phyloP scores from a whole-genome alignment of 345 rosid genomes.

The Theobroma cacao region DNA sequence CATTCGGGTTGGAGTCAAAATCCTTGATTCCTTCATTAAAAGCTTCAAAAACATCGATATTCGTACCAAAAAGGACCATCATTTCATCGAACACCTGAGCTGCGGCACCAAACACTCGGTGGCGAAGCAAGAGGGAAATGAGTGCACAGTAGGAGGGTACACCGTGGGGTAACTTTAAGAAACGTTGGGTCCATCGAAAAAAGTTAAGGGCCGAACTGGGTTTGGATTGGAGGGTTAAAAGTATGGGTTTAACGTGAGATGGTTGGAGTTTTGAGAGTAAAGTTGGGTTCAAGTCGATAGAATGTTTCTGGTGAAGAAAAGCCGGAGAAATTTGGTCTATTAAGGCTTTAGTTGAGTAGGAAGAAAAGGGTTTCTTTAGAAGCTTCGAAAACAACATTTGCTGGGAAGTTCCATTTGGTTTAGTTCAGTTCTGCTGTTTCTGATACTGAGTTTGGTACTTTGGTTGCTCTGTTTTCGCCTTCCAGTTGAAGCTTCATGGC shows the following conservation, averaged over 20 bases:
- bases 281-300: neutral
- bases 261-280: constrained; percentile 13
- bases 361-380: constrained; percentile 7
- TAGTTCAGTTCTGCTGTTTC: neutral
- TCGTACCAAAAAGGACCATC: constrained; percentile 15
- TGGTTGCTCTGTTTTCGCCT: neutral
- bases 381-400: constrained; percentile 12
- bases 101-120: constrained; percentile 34
- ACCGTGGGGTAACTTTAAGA: neutral
- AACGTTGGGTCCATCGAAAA: constrained; percentile 21
- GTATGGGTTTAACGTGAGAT: constrained; percentile 16
- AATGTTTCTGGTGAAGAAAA: neutral
- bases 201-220: constrained; percentile 23
- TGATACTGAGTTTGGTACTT: neutral
- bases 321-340: constrained; percentile 8
- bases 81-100: constrained; percentile 39
- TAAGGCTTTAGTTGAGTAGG: neutral
- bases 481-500: neutral
- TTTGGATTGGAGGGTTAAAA: constrained; percentile 23
- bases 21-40: constrained; percentile 12
- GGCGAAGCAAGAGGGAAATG: constrained; percentile 32
- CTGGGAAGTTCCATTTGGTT: neutral
- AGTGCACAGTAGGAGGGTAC: constrained; percentile 31
- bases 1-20: constrained; percentile 6
- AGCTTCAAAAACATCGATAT: constrained; percentile 18